Evolutionary conservation across 2,329 filamentous ascomycete genomes (phyloP).

Genomic region (Fusarium lateritium): DNA sequence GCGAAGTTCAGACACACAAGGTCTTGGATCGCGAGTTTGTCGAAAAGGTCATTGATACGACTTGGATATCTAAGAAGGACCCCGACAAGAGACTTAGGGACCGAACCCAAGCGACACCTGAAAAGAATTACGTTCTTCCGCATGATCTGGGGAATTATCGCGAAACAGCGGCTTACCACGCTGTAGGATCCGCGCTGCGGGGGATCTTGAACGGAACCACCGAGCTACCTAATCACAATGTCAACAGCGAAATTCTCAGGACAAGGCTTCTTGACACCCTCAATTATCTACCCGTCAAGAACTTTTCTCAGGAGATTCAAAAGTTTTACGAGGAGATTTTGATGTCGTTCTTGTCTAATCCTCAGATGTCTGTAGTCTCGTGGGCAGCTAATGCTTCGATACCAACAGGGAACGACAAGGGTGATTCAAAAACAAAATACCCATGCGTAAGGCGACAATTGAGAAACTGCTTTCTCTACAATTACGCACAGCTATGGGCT

Average conservation of each 20-base stretch:
- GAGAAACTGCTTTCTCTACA: slow-evolving; percentile 43
- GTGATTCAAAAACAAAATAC: slow-evolving; percentile 28
- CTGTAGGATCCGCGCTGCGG: slow-evolving; percentile 40
- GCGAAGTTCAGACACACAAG: slow-evolving; percentile 36
- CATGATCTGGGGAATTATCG: slow-evolving; percentile 40
- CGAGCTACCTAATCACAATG: slow-evolving; percentile 37
- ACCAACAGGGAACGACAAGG: slow-evolving; percentile 24
- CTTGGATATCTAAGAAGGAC: slow-evolving; percentile 31
- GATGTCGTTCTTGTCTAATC: slow-evolving; percentile 45
- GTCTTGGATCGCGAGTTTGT: slow-evolving; percentile 37
- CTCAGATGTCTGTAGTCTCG: slow-evolving; percentile 46
- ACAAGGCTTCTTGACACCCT: slow-evolving; percentile 44
- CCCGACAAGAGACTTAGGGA: slow-evolving; percentile 39
- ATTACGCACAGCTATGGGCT: slow-evolving; percentile 39
- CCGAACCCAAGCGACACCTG: slow-evolving; percentile 34
- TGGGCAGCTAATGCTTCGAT: slow-evolving; percentile 42
- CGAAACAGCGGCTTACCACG: slow-evolving; percentile 41
- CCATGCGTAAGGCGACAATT: slow-evolving; percentile 39
- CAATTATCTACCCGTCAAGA: slow-evolving; percentile 40
- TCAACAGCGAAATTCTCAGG: slow-evolving; percentile 37
- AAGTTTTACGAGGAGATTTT: slow-evolving; percentile 49
- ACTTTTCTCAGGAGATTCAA: slow-evolving; percentile 41
- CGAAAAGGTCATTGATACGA: slow-evolving; percentile 42
- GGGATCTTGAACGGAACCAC: slow-evolving; percentile 46
- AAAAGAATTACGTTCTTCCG: slow-evolving; percentile 41